Conservation (phyloP, 2,329 filamentous ascomycete genomes). For the Talaromyces sp. region DNA sequence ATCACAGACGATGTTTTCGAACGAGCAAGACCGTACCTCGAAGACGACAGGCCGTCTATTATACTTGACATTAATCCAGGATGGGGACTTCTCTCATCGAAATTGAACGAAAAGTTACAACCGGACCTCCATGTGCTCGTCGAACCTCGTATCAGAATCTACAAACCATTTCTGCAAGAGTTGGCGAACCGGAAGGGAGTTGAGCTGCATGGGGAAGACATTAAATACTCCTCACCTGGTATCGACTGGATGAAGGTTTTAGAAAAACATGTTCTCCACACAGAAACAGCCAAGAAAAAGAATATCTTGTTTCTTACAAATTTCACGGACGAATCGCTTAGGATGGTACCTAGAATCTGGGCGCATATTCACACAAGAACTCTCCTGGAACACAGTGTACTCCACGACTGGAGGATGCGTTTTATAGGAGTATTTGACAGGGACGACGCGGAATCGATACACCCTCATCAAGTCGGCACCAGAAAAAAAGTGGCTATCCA, state of each 20-base stretch:
- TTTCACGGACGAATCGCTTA: conserved; percentile 41
- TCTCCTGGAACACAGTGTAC: conserved; percentile 56
- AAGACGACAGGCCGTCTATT: conserved; percentile 70
- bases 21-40: conserved; percentile 64
- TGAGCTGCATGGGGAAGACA: conserved; percentile 33
- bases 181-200: conserved; percentile 47
- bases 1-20: conserved; percentile 59
- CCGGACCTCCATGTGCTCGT: conserved; percentile 80
- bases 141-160: conserved; percentile 61
- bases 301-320: conserved; percentile 72
- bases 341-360: conserved; percentile 49
- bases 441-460: conserved; percentile 51
- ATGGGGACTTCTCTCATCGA: conserved; percentile 68
- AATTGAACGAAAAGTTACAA: conserved; percentile 67
- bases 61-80: conserved; percentile 85
- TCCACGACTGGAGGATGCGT: conserved; percentile 72
- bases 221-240: conserved; percentile 3
- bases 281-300: conserved; percentile 51
- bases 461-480: conserved; percentile 56
- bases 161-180: conserved; percentile 56
- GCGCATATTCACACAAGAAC: conserved; percentile 52
- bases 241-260: conserved; percentile 41
- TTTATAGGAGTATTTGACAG: conserved; percentile 69
- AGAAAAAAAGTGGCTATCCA: conserved; percentile 56
- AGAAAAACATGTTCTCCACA: conserved; percentile 48